These are phyloP conservation scores for Irpex lacteus DNA, from an alignment of 1,284 basidiomycete genomes.

Conservation along the genomic window DNA sequence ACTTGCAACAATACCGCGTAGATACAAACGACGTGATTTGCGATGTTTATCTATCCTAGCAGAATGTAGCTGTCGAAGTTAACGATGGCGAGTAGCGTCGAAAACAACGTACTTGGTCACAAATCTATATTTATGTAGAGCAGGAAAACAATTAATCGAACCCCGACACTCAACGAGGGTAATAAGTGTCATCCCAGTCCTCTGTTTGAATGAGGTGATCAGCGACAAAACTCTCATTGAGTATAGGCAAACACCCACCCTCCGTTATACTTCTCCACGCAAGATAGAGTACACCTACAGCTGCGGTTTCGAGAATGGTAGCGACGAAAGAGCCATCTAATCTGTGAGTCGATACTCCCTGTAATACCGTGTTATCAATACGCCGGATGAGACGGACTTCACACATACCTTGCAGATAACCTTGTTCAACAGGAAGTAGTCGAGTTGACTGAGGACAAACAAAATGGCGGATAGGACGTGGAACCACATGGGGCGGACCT, in stretches of 20 bases:
- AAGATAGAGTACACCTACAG: slow-evolving; percentile 67
- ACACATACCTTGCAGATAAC: slow-evolving; percentile 71
- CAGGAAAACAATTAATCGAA: not conserved
- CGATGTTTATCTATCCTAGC: not conserved
- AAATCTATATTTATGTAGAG: not conserved
- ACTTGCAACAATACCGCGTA: too few relatives aligned
- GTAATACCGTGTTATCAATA: not conserved
- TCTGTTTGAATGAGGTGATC: slow-evolving; percentile 21
- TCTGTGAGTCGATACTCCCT: slow-evolving; percentile 34
- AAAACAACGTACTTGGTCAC: not conserved
- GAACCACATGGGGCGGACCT: slow-evolving; percentile 69
- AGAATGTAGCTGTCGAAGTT: not conserved
- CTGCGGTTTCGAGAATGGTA: slow-evolving; percentile 70
- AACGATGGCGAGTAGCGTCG: not conserved
- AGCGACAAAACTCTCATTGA: not conserved
- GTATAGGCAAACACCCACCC: slow-evolving; percentile 47
- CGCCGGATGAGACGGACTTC: slow-evolving; percentile 9
- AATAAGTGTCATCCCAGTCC: slow-evolving; percentile 35
- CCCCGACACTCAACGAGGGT: slow-evolving; percentile 14
- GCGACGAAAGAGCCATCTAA: slow-evolving; percentile 83
- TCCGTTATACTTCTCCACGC: slow-evolving; percentile 86
- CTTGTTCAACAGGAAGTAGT: slow-evolving; percentile 73
- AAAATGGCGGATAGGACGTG: slow-evolving; percentile 64
- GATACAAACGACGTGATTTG: not conserved
- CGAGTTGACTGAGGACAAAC: slow-evolving; percentile 75